Evolutionary conservation across 306 rosid genomes (phyloP).

Genomic region (Ochetophila trinervis): DNA sequence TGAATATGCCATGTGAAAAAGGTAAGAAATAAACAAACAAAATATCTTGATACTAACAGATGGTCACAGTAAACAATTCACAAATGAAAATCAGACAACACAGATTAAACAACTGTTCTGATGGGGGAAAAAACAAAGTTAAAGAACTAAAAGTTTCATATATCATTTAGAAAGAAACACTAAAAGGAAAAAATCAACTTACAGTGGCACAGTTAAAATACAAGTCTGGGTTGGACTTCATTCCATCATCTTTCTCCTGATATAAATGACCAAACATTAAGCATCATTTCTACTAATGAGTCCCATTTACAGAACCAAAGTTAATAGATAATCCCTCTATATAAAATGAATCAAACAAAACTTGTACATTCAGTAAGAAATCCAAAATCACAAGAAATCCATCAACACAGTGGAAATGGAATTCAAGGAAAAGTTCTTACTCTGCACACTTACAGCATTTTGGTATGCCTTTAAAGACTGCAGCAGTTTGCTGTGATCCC

Average conservation of each 20-base stretch:
- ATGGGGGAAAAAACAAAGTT: too few relatives aligned
- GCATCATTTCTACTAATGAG: slow-evolving; percentile 24
- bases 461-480: slow-evolving; percentile 94
- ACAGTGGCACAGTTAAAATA: slow-evolving; percentile 84
- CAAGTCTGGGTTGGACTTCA: slow-evolving; percentile 84
- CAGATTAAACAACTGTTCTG: too few relatives aligned
- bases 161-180: not conserved
- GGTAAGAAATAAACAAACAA: too few relatives aligned
- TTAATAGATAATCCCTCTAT: slow-evolving; percentile 7
- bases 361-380: not conserved
- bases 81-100: too few relatives aligned
- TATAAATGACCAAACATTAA: slow-evolving; percentile 32
- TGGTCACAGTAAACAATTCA: too few relatives aligned
- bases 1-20: too few relatives aligned
- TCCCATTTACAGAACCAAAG: slow-evolving; percentile 15
- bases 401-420: slow-evolving; percentile 1
- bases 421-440: slow-evolving; percentile 22
- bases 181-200: slow-evolving; percentile 32
- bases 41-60: too few relatives aligned
- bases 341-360: slow-evolving; percentile 6
- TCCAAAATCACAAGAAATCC: slow-evolving; percentile 6
- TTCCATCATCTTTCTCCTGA: slow-evolving; percentile 90
- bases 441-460: slow-evolving; percentile 80
- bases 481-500: slow-evolving; percentile 82
- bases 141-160: not conserved